Conservation (phyloP, 1,139 yeast species). For the Nakaseomyces bracarensis region DNA sequence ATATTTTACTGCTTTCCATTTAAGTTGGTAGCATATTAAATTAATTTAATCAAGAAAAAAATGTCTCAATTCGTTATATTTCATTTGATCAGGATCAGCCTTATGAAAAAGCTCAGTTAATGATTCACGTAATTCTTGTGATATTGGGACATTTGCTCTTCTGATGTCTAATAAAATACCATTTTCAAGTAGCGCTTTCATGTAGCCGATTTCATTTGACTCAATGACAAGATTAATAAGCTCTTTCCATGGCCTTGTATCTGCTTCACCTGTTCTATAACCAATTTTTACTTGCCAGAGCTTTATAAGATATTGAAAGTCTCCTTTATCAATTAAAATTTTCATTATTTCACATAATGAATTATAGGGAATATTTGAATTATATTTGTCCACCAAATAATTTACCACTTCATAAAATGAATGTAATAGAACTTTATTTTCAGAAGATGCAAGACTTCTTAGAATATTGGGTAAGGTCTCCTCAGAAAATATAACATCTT, state of each 20-base stretch:
- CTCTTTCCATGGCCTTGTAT: constrained; percentile 24
- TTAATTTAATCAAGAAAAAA: background rate
- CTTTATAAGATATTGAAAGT: constrained; percentile 19
- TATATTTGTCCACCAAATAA: constrained; percentile 13
- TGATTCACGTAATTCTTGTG: constrained; percentile 14
- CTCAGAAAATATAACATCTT: constrained; percentile 15
- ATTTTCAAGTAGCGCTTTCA: constrained; percentile 17
- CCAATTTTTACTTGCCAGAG: constrained; percentile 21
- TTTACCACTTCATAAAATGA: constrained; percentile 19
- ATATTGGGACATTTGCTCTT: constrained; percentile 19
- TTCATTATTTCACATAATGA: constrained; percentile 16
- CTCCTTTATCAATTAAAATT: constrained; percentile 15
- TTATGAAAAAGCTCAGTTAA: constrained; percentile 10
- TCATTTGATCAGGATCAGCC: constrained; percentile 10
- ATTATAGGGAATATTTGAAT: constrained; percentile 10
- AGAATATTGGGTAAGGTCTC: constrained; percentile 17
- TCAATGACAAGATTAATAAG: constrained; percentile 17
- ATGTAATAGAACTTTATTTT: constrained; percentile 13
- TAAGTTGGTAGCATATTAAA: too few species aligned
- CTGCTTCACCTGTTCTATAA: constrained; percentile 13
- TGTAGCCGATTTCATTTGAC: constrained; percentile 13
- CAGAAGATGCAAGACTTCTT: constrained; percentile 15
- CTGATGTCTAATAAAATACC: constrained; percentile 25
- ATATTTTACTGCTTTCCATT: too few species aligned
- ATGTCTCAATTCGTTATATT: background rate